A percentile compares a stretch with the other conserved stretches of the same genome.
Evolutionary conservation across 2,329 filamentous ascomycete genomes (phyloP).

Genomic region (Aschersonia sp.): DNA sequence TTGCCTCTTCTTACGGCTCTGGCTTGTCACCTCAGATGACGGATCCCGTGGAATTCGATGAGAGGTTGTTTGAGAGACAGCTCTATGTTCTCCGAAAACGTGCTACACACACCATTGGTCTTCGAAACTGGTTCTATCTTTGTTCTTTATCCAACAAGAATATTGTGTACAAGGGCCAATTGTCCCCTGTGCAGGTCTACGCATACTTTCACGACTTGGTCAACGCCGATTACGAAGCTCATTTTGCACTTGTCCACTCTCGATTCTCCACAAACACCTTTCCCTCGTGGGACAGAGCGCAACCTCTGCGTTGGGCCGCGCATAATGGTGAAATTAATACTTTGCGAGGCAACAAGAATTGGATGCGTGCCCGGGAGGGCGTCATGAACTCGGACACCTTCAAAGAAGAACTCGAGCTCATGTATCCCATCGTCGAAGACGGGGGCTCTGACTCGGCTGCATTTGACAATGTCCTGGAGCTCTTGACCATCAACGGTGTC

Average conservation of each 20-base stretch:
- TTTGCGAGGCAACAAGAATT: constrained; percentile 95
- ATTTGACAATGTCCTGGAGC: constrained; percentile 91
- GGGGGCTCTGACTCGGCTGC: constrained; percentile 93
- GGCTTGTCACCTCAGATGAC: constrained; percentile 66
- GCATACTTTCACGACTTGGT: constrained; percentile 96
- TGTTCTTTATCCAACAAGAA: constrained; percentile 96
- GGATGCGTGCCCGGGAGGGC: constrained; percentile 96
- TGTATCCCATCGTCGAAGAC: constrained; percentile 93
- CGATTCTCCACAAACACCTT: constrained; percentile 98
- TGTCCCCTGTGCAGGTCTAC: constrained; percentile 90
- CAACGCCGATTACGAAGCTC: constrained; percentile 91
- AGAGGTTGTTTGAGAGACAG: constrained; percentile 78
- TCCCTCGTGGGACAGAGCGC: constrained; percentile 94
- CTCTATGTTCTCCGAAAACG: constrained; percentile 91
- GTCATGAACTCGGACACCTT: constrained; percentile 89
- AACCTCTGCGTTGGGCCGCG: constrained; percentile 90
- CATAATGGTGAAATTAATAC: constrained; percentile 99
- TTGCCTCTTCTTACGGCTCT: constrained; percentile 70
- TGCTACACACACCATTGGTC: constrained; percentile 82
- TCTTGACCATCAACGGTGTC: constrained; percentile 90
- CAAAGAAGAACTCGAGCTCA: constrained; percentile 74
- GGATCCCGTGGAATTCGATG: constrained; percentile 70
- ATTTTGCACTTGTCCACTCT: constrained; percentile 93
- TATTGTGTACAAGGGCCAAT: constrained; percentile 97
- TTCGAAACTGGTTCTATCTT: constrained; percentile 98